Base-by-base conservation (phyloP, 768 basidiomycete genomes). In the Pluteus cervinus region DNA sequence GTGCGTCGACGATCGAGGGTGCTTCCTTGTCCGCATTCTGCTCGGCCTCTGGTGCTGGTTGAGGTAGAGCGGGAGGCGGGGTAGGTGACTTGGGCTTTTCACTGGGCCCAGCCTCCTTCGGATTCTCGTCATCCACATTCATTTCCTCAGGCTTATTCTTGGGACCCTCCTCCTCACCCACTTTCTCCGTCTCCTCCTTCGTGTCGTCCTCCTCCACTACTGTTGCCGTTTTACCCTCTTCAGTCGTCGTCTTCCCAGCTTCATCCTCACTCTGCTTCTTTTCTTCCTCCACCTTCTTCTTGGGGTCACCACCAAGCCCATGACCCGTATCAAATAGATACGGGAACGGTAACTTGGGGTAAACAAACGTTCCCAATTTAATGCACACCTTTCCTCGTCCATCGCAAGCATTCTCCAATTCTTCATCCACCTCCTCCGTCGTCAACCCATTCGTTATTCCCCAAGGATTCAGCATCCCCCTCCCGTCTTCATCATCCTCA, bases 311-410 rank as follows among this genome's bases (percentile, higher is more conserved):
- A 14, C 49, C 50, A 18, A 54, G 40, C 25, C 56, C 56, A 12
- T 40, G 46, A 4, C 57, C 64, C 37, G 61, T 44, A 31, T 65
- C 64, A 48, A 72, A 72, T 47, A 61, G 61, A 53, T 69, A 79
- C 14, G 79, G 79, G 54, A 81, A 78, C 18, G 79, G 79, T 29
- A 72, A 56, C 28, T 59, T 55, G 2, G 79, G 79, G 37, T 65
- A 74, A 32, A 81, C 70, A 54, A 64, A 81, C 17, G 75, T 75
- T 25, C 79, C 79, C 9, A 81, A 55, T 45, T 70, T 58, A 8
- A 71, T 57, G 15, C 48, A 46, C 16, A 57, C 55, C 30, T 52
- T 52, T 7, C 62, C 53, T 29, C 33, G 39, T n/a, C n/a, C n/a
- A n/a, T n/a, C n/a, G n/a, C n/a, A n/a, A n/a, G n/a, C n/a, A 38